A percentile compares a stretch with the other conserved stretches of the same genome.
Evolutionary conservation across 108 stramenopile species (phyloP).

Genomic region (Pelagomonas calceolata): DNA sequence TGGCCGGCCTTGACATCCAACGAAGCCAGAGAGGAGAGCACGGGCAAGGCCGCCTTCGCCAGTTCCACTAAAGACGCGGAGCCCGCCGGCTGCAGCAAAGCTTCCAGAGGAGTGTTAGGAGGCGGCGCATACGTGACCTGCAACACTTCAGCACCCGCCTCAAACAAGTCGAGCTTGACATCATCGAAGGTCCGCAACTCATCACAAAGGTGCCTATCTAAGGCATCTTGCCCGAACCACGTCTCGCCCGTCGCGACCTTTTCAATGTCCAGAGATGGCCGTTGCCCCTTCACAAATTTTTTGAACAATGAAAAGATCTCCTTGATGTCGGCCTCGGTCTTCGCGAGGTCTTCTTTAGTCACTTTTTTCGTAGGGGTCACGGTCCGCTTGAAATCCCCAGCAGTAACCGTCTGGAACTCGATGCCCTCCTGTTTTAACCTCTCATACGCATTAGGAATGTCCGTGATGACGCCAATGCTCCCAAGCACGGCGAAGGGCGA

Average conservation of each 20-base stretch:
- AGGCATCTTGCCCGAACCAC: slow-evolving; percentile 78
- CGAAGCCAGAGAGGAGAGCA: too few relatives aligned
- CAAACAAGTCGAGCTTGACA: slow-evolving; percentile 53
- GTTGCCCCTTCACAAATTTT: slow-evolving; percentile 57
- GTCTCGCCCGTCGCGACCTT: slow-evolving; percentile 82
- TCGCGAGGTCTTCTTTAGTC: slow-evolving; percentile 66
- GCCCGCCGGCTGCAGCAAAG: too few relatives aligned
- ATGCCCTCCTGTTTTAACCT: slow-evolving; percentile 75
- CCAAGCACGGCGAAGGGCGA: slow-evolving; percentile 40
- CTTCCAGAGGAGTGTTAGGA: too few relatives aligned
- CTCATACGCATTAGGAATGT: slow-evolving; percentile 80
- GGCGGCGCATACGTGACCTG: too few relatives aligned
- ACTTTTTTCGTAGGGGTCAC: slow-evolving; percentile 80
- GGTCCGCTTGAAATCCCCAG: slow-evolving; percentile 81
- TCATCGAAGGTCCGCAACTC: slow-evolving; percentile 74
- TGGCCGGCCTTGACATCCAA: too few relatives aligned
- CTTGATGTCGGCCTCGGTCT: slow-evolving; percentile 62
- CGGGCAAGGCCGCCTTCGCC: too few relatives aligned
- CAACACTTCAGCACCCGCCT: slow-evolving; percentile 55
- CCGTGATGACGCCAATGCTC: slow-evolving; percentile 36
- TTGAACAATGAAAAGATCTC: slow-evolving; percentile 70
- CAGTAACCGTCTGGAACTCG: slow-evolving; percentile 81
- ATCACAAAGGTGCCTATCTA: slow-evolving; percentile 68
- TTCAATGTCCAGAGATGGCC: slow-evolving; percentile 73
- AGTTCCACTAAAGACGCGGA: too few relatives aligned